Evolutionary conservation across 192 early-diverging fungal species (phyloP).

Genomic region (Entomortierella parvispora): DNA sequence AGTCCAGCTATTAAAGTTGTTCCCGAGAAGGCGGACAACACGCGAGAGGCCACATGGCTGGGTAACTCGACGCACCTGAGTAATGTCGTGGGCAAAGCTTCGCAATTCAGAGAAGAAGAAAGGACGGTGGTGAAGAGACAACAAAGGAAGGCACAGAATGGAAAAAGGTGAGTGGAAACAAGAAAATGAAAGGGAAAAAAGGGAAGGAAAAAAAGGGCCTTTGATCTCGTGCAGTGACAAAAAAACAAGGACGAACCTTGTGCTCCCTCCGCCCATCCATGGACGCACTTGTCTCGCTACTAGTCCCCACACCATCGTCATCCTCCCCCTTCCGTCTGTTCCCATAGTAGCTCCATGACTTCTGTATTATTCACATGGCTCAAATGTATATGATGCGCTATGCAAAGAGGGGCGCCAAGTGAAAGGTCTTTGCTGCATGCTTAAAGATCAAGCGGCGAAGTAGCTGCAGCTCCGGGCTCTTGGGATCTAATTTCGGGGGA

Average conservation of each 20-base stretch:
- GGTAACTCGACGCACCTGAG: too few relatives aligned
- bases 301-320: too few relatives aligned
- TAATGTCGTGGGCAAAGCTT: too few relatives aligned
- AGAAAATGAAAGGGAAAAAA: conserved; percentile 6
- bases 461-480: conserved; percentile 12
- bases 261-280: too few relatives aligned
- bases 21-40: too few relatives aligned
- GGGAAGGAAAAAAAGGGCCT: neutral
- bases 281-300: too few relatives aligned
- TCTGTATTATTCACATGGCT: too few relatives aligned
- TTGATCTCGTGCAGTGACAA: neutral
- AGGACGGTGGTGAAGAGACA: neutral
- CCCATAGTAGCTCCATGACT: too few relatives aligned
- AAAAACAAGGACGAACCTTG: neutral
- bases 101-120: neutral
- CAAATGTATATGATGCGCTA: too few relatives aligned
- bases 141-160: neutral
- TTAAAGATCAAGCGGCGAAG: conserved; percentile 34
- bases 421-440: conserved; percentile 30
- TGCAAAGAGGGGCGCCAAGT: conserved; percentile 33
- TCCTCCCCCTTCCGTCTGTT: too few relatives aligned
- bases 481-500: neutral
- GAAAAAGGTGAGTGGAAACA: neutral
- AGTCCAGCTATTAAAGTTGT: too few relatives aligned
- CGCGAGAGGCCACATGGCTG: too few relatives aligned